Evolutionary conservation across 192 early-diverging fungal genomes (phyloP).

Genomic region (Hyaloraphidium curvatum): DNA sequence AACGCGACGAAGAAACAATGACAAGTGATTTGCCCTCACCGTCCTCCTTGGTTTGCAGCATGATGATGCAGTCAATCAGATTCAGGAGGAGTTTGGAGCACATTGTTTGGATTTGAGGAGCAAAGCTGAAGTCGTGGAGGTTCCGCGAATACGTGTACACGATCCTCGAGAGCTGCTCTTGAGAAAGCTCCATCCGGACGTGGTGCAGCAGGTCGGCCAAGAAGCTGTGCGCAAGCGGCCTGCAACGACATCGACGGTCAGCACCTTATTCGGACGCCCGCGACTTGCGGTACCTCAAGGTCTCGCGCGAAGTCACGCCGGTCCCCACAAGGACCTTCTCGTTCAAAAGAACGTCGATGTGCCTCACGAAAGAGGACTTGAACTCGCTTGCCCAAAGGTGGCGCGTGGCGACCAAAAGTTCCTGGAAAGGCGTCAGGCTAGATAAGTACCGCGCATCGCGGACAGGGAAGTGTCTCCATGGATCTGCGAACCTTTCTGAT

Average conservation of each 20-base stretch:
- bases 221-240: slow-evolving; percentile 83
- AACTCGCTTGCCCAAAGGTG: slow-evolving; percentile 90
- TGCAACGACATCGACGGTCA: slow-evolving; percentile 5
- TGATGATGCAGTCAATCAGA: slow-evolving; percentile 69
- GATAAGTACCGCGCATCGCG: not conserved
- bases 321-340: slow-evolving; percentile 85
- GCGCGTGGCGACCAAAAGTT: slow-evolving; percentile 82
- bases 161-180: slow-evolving; percentile 56
- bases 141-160: slow-evolving; percentile 84
- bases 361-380: slow-evolving; percentile 64
- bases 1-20: not conserved
- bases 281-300: slow-evolving; percentile 35
- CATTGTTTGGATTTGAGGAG: slow-evolving; percentile 89
- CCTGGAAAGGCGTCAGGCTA: slow-evolving; percentile 20
- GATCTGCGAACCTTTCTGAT: slow-evolving; percentile 54
- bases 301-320: slow-evolving; percentile 83
- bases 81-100: slow-evolving; percentile 84
- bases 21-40: slow-evolving; percentile 19
- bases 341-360: slow-evolving; percentile 83
- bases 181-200: slow-evolving; percentile 66
- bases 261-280: not conserved
- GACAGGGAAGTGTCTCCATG: not conserved
- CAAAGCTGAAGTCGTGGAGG: slow-evolving; percentile 78
- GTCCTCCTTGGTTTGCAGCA: slow-evolving; percentile 32
- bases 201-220: slow-evolving; percentile 92